Evolutionary conservation across 2,329 filamentous ascomycete species (phyloP).

Genomic region (Trichoderma cornu-damae): DNA sequence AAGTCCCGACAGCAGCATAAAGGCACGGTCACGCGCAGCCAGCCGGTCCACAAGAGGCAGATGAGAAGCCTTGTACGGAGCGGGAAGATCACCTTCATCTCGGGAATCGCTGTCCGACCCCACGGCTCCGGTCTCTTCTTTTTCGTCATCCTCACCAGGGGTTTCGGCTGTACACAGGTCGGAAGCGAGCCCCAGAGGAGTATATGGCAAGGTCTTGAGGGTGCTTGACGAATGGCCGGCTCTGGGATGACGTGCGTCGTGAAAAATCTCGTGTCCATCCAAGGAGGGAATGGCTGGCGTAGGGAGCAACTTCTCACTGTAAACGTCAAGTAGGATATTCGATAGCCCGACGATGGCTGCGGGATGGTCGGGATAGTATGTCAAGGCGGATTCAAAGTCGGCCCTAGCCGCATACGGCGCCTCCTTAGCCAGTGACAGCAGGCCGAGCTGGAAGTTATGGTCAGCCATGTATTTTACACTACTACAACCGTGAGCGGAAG

Average conservation of each 20-base stretch:
- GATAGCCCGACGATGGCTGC: conserved; percentile 76
- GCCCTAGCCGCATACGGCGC: conserved; percentile 64
- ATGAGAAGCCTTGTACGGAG: conserved; percentile 53
- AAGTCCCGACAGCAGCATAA: conserved; percentile 71
- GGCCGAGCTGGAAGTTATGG: conserved; percentile 48
- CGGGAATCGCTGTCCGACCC: conserved; percentile 15
- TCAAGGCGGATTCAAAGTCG: conserved; percentile 77
- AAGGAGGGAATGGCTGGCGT: conserved; percentile 48
- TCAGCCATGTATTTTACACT: conserved; percentile 25
- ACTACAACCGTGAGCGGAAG: neutral
- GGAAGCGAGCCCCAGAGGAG: conserved; percentile 44
- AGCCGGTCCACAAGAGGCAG: conserved; percentile 73
- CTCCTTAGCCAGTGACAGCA: conserved; percentile 58
- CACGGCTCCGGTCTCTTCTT: conserved; percentile 17
- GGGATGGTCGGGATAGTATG: conserved; percentile 73
- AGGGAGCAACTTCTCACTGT: conserved; percentile 62
- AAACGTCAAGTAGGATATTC: conserved; percentile 81
- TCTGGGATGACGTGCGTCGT: neutral
- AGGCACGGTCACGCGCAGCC: conserved; percentile 85
- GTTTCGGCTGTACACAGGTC: conserved; percentile 23
- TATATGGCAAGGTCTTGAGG: conserved; percentile 35
- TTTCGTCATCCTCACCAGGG: conserved; percentile 18
- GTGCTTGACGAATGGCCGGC: conserved; percentile 1
- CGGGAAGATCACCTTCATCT: conserved; percentile 42
- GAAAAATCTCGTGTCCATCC: conserved; percentile 20